Conservation (phyloP, 768 basidiomycete species). For the Lactarius hatsudake region DNA sequence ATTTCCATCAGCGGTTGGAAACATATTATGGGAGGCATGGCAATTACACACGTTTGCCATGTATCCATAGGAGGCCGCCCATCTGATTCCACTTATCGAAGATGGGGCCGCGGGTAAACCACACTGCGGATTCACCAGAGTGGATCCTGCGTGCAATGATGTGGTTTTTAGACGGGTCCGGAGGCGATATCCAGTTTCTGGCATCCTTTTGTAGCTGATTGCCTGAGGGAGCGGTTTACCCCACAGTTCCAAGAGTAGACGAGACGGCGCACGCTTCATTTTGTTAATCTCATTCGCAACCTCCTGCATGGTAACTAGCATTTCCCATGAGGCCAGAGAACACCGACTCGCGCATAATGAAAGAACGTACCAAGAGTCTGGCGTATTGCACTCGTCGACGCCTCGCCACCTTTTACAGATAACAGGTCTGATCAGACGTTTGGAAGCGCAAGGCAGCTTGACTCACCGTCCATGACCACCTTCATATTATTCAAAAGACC, state of each 20-base stretch:
- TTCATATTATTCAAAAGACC: constrained; percentile 12
- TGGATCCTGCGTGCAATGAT: not conserved
- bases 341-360: not conserved
- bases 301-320: not conserved
- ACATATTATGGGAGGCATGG: not conserved
- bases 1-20: too few relatives aligned
- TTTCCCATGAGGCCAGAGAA: not conserved
- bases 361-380: not conserved
- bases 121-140: not conserved
- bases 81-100: not conserved
- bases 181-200: not conserved
- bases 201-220: not conserved
- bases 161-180: not conserved
- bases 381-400: not conserved
- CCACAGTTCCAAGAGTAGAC: not conserved
- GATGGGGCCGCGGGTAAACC: not conserved
- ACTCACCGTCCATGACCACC: constrained; percentile 13
- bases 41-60: constrained; percentile 9
- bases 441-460: not conserved
- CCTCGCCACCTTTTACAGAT: not conserved
- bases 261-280: constrained; percentile 1
- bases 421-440: not conserved
- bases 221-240: not conserved
- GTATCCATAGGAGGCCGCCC: constrained; percentile 6
- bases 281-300: too few relatives aligned